Conservation (phyloP, 140 eudicot species). For the Oenanthe javanica region DNA sequence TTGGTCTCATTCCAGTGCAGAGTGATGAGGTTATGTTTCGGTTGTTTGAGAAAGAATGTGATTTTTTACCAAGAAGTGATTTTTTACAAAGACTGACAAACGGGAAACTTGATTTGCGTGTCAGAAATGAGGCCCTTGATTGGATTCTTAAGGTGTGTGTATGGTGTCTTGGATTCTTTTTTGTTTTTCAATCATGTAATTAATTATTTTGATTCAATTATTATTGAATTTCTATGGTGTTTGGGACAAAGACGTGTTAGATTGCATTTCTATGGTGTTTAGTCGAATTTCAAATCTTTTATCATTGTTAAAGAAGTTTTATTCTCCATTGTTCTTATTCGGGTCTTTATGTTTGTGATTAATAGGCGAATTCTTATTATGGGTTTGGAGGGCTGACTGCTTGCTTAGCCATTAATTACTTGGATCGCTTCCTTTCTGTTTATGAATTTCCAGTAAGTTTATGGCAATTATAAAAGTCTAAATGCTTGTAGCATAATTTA, state of each 20-base stretch:
- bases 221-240: neutral
- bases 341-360: constrained; percentile 8
- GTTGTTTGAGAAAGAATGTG: constrained; percentile 37
- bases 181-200: neutral
- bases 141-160: constrained; percentile 54
- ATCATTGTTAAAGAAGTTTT: too few species aligned
- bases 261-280: too few species aligned
- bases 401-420: constrained; percentile 34
- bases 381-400: constrained; percentile 31
- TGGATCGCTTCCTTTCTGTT: constrained; percentile 48
- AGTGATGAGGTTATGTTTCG: constrained; percentile 28
- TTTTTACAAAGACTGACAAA: constrained; percentile 33
- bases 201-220: neutral
- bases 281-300: neutral
- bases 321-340: neutral
- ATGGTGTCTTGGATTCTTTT: neutral
- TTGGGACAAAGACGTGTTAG: neutral
- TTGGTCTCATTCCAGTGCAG: constrained; percentile 17
- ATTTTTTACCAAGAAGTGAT: constrained; percentile 33
- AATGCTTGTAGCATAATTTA: neutral
- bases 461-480: neutral
- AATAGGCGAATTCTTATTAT: constrained; percentile 41
- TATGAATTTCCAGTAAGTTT: constrained; percentile 42
- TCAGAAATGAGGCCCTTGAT: constrained; percentile 41
- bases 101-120: constrained; percentile 40